phyloP scores from a whole-genome alignment of 768 basidiomycete species.

The Pleurotus ostreatus region DNA sequence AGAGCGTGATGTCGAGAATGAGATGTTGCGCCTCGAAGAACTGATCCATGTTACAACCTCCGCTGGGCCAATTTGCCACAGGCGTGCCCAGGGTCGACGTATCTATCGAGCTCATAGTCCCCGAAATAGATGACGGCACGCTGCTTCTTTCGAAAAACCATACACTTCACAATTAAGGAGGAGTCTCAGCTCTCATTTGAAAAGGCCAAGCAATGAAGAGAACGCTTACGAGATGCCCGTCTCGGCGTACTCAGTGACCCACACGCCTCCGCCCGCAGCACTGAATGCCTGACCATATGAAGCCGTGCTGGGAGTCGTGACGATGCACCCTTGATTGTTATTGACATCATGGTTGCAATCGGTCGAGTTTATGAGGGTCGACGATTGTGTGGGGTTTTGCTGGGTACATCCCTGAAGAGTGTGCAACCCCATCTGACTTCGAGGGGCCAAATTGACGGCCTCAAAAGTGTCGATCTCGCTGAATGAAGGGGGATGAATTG shows the following conservation, averaged over 20 bases:
- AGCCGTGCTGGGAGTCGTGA: constrained; percentile 44
- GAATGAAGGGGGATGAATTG: not conserved
- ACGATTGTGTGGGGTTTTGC: constrained; percentile 39
- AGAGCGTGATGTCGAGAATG: constrained; percentile 73
- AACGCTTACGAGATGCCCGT: constrained; percentile 57
- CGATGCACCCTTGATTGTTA: constrained; percentile 62
- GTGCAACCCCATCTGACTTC: constrained; percentile 54
- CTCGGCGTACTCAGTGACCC: constrained; percentile 69
- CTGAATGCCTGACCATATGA: constrained; percentile 70
- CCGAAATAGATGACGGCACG: constrained; percentile 44
- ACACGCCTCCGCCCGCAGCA: constrained; percentile 64
- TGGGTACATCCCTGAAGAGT: constrained; percentile 46
- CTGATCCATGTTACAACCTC: constrained; percentile 45
- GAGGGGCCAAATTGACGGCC: constrained; percentile 58
- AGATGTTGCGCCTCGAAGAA: constrained; percentile 64
- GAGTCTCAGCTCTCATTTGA: no score
- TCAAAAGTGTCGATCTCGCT: constrained; percentile 81
- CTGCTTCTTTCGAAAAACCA: constrained; percentile 61
- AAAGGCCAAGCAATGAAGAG: not conserved
- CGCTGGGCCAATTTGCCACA: constrained; percentile 61
- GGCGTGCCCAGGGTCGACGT: constrained; percentile 62
- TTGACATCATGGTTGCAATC: constrained; percentile 55
- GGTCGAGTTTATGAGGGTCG: constrained; percentile 49
- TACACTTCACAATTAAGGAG: constrained; percentile 28
- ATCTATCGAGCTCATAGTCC: constrained; percentile 47